Percentiles rank a stretch among this genome's conserved stretches.
Conservation (phyloP, 441 rosid genomes). For the Eutrema salsugineum region DNA sequence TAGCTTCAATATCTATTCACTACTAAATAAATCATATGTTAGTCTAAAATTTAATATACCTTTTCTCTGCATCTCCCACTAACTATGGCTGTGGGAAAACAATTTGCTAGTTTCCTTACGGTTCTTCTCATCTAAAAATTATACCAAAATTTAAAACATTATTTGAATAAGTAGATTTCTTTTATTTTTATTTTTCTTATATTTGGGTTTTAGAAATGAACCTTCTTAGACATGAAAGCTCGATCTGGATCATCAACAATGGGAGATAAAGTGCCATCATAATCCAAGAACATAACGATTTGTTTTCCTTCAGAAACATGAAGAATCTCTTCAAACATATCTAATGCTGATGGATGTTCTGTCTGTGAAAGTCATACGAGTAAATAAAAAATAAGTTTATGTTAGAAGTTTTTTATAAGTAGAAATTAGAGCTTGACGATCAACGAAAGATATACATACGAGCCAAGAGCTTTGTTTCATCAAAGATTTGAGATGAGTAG, state of each 20-base stretch:
- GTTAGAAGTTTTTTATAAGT: not conserved
- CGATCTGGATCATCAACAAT: slow-evolving; percentile 61
- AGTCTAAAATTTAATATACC: slow-evolving; percentile 24
- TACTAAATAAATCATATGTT: not conserved
- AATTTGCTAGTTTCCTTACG: slow-evolving; percentile 45
- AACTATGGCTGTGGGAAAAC: slow-evolving; percentile 63
- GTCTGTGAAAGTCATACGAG: slow-evolving; percentile 32
- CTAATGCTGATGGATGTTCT: slow-evolving; percentile 54
- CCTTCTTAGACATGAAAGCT: slow-evolving; percentile 54
- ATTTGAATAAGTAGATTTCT: not conserved
- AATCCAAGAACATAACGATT: slow-evolving; percentile 60
- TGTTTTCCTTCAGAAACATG: slow-evolving; percentile 46
- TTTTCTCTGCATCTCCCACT: slow-evolving; percentile 68
- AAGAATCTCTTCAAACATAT: slow-evolving; percentile 47
- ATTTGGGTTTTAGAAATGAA: slow-evolving; percentile 3
- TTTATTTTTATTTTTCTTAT: not conserved
- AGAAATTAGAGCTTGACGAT: not conserved
- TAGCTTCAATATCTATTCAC: not conserved
- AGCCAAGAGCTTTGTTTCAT: slow-evolving; percentile 30
- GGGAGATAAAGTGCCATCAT: slow-evolving; percentile 64
- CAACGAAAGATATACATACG: slow-evolving; percentile 17
- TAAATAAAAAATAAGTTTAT: not conserved
- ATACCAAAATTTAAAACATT: not conserved
- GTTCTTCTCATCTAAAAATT: slow-evolving; percentile 49
- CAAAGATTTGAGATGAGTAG: slow-evolving; percentile 36